Evolutionary conservation across 352 stramenopile genomes (phyloP), one percentile per base, ranked within the genome.

Genomic region (Aphanomyces euteiches): DNA sequence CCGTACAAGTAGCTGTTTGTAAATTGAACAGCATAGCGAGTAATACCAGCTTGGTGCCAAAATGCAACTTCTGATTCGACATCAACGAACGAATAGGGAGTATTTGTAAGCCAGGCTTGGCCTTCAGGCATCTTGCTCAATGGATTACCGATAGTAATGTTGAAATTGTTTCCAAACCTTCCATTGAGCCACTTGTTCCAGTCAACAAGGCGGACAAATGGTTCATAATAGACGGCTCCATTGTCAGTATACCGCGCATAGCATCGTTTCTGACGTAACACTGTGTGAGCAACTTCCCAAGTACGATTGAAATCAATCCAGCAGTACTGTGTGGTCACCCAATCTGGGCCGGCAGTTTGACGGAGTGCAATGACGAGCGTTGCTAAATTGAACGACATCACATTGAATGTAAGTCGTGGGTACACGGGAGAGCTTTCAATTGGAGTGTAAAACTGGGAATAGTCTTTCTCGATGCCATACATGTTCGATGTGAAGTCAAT

Each of bases 211-310:
- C 63, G 63, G 39, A 69, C 13, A 6, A 56, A 10, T 6, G 45
- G 7, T 28, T 69, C 63, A 4, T 17, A 48, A 47, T 69, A 69
- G 8, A 61, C 50, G 8, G 41, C 63, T 3, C 12, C 63, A 19
- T 69, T 69, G 21, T 36, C 0, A 6, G 34, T 19, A 28, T 69
- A 69, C 3, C 41, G 28, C 7, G 5, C 43, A 40, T 34, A 28
- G 17, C 63, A 69, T 34, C 63, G 63, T 15, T 7, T 10, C 21
- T 69, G 63, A 3, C 63, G 63, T 19, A 7, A 15, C 4, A 4
- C 7, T 3, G 63, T 69, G 63, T 69, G 63, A 15, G 63, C 63
- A 5, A 69, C 47, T 28, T 69, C 63, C 63, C 63, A 69, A 17
- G 41, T 60, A 19, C 21, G 7, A 19, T 61, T 61, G 15, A 66